Percentiles rank a stretch among this genome's conserved stretches.
Evolutionary conservation across 345 rosid species (phyloP).

Genomic region (Sonneratia alba): DNA sequence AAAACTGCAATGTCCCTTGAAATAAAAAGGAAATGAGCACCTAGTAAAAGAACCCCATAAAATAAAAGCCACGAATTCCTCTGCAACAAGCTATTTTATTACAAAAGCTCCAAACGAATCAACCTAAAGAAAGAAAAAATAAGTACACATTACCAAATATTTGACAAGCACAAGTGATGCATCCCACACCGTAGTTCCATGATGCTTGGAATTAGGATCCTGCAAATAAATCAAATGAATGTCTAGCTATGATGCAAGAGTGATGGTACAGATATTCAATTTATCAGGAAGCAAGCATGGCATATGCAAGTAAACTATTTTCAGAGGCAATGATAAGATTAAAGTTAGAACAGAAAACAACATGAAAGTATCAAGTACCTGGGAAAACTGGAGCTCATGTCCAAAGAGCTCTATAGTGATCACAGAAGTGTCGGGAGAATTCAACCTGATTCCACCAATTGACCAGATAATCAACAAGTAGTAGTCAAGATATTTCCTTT

Average conservation of each 20-base stretch:
- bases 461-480: neutral
- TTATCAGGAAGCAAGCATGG: neutral
- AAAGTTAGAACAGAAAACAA: neutral
- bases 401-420: conserved; percentile 63
- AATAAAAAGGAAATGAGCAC: neutral
- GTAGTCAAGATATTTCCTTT: neutral
- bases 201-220: conserved; percentile 96
- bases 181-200: conserved; percentile 98
- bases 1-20: neutral
- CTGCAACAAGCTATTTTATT: neutral
- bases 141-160: conserved; percentile 43
- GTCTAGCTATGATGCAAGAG: no score
- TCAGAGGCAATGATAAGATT: neutral
- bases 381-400: conserved; percentile 65
- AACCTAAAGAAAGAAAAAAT: neutral
- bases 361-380: conserved; percentile 27
- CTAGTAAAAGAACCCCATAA: neutral
- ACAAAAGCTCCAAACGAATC: neutral
- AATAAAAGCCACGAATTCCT: neutral
- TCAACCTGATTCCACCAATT: conserved; percentile 33
- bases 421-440: conserved; percentile 66
- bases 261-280: no score
- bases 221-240: conserved; percentile 16
- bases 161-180: conserved; percentile 87
- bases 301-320: neutral